Evolutionary conservation across 305 asterid species (phyloP).

Genomic region (Fraxinus angustifolia): DNA sequence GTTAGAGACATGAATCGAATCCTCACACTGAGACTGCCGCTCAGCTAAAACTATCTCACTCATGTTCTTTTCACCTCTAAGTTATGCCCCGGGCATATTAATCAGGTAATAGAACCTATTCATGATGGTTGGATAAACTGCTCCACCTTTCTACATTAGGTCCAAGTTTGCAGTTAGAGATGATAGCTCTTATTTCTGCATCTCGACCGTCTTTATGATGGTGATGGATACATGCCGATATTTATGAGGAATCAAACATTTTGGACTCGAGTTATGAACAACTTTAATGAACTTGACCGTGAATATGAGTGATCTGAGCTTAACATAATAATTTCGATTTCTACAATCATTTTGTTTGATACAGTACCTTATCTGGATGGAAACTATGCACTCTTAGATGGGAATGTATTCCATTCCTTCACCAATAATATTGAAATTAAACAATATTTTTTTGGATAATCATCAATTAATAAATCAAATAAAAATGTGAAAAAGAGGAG

Average conservation of each 20-base stretch:
- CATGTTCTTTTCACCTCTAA: too few species aligned
- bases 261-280: not conserved
- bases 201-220: not conserved
- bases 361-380: not conserved
- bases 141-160: not conserved
- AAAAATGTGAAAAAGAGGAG: not conserved
- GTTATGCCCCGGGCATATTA: too few species aligned
- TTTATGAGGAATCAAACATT: too few species aligned
- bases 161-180: not conserved
- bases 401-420: not conserved
- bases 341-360: not conserved
- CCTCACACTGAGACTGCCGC: too few species aligned
- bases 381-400: not conserved
- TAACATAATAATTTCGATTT: not conserved
- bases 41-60: too few species aligned
- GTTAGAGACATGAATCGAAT: too few species aligned
- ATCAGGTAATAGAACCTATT: too few species aligned
- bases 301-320: not conserved
- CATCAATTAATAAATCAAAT: not conserved
- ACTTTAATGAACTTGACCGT: not conserved
- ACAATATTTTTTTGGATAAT: not conserved
- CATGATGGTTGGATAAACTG: not conserved
- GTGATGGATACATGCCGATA: not conserved
- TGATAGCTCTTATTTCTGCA: too few species aligned
- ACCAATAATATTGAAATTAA: not conserved